Evolutionary conservation across 2,329 filamentous ascomycete genomes (phyloP).

Genomic region (Claviceps sp.): DNA sequence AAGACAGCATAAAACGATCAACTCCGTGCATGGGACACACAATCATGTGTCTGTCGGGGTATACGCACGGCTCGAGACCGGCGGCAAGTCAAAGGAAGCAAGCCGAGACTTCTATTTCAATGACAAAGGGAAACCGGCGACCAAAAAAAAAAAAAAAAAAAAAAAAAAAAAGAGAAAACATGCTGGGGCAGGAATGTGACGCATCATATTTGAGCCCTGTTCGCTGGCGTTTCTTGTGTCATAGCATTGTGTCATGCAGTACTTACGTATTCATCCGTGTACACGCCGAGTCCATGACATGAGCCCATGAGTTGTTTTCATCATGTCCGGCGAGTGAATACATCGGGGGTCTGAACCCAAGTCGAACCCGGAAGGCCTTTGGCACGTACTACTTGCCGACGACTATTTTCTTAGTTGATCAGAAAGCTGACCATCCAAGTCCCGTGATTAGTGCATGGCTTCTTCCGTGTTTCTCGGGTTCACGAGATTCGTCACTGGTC

Average conservation of each 20-base stretch:
- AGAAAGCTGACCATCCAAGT: not conserved
- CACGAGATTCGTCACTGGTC: no score
- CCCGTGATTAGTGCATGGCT: no score
- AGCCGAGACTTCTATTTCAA: not conserved
- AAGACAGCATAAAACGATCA: not conserved
- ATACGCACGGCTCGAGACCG: not conserved
- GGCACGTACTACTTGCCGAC: not conserved
- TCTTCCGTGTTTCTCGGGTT: no score
- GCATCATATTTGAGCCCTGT: constrained; percentile 1
- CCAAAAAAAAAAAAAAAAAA: not conserved
- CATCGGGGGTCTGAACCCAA: not conserved
- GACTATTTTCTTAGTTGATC: not conserved
- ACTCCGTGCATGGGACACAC: not conserved
- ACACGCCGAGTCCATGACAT: not conserved
- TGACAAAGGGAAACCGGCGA: no score
- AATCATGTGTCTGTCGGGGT: not conserved
- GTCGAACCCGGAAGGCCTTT: not conserved
- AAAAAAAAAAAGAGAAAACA: not conserved
- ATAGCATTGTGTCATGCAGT: not conserved
- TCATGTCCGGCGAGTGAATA: not conserved
- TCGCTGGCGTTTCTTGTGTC: not conserved
- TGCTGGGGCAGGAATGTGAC: not conserved
- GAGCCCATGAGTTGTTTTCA: not conserved
- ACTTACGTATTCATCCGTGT: not conserved
- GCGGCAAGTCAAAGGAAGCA: not conserved